phyloP scores from a whole-genome alignment of 108 stramenopile species.

The Cyclotella baltica region DNA sequence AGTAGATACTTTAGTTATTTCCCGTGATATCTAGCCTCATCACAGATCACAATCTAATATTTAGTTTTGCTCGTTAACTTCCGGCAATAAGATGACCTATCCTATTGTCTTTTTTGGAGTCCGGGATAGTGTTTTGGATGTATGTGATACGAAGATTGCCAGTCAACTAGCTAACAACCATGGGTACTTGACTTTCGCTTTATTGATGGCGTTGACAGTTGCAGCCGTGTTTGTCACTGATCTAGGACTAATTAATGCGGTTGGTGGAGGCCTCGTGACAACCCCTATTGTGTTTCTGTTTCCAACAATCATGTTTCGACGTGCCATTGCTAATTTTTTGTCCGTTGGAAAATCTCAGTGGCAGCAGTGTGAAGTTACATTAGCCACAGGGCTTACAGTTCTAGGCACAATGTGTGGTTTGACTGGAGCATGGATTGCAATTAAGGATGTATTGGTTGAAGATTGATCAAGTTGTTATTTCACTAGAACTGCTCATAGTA shows the following conservation, averaged over 20 bases:
- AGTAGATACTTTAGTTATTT: neutral
- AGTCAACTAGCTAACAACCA: conserved; percentile 2
- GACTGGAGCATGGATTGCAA: conserved; percentile 1
- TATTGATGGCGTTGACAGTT: neutral
- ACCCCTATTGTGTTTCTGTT: conserved; percentile 4
- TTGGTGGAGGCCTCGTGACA: conserved; percentile 1
- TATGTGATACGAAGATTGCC: neutral
- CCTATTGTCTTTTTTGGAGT: conserved; percentile 13
- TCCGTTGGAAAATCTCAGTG: neutral
- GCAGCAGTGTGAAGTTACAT: neutral
- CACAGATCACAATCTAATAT: neutral
- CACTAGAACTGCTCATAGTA: too few species aligned
- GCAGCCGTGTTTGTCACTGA: neutral
- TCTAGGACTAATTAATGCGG: conserved; percentile 1
- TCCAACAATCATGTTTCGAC: conserved; percentile 2
- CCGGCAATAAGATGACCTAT: neutral
- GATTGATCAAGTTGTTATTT: neutral
- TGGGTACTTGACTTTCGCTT: neutral
- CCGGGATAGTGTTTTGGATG: neutral
- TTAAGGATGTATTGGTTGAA: neutral
- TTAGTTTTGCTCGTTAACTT: too few species aligned
- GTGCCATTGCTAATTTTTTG: neutral
- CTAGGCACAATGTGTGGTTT: neutral
- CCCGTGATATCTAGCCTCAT: neutral
- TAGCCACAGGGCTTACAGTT: neutral